These are phyloP conservation scores for Papilionanthe hybrid DNA, from an alignment of 116 monocot species.

Conservation along the genomic window DNA sequence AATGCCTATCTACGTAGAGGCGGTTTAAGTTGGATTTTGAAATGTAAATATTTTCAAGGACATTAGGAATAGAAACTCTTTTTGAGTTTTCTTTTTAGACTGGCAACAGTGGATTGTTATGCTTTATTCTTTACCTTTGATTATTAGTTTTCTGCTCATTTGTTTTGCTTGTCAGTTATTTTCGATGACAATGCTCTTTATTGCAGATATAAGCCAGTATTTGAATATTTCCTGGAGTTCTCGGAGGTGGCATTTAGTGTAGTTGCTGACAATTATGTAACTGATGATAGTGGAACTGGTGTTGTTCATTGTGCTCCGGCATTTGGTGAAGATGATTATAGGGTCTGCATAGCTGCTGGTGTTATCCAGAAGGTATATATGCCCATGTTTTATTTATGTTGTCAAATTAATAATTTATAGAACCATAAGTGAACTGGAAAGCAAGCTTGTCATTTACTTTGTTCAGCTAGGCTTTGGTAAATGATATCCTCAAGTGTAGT, in stretches of 20 bases:
- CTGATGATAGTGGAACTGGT: conserved; percentile 96
- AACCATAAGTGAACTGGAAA: not conserved
- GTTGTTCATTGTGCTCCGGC: conserved; percentile 98
- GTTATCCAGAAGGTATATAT: conserved; percentile 72
- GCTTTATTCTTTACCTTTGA: not conserved
- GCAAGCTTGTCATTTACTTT: not conserved
- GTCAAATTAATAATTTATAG: not conserved
- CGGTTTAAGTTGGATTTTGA: not conserved
- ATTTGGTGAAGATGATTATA: conserved; percentile 99
- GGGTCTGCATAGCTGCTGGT: conserved; percentile 65
- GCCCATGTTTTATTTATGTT: not conserved
- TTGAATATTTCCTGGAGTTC: conserved; percentile 82
- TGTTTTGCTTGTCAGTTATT: not conserved
- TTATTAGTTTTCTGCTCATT: not conserved
- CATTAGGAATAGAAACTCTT: not conserved
- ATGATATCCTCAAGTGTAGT: not conserved
- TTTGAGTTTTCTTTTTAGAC: not conserved
- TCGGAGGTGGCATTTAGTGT: conserved; percentile 71
- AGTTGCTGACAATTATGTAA: conserved; percentile 81
- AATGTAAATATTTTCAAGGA: not conserved
- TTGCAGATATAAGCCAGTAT: conserved; percentile 81
- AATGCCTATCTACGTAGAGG: not conserved
- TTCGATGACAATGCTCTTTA: conserved; percentile 6
- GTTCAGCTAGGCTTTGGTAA: not conserved
- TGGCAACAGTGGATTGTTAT: not conserved